Conservation (phyloP, 2,329 filamentous ascomycete species). For the Aspergillus piperis region DNA sequence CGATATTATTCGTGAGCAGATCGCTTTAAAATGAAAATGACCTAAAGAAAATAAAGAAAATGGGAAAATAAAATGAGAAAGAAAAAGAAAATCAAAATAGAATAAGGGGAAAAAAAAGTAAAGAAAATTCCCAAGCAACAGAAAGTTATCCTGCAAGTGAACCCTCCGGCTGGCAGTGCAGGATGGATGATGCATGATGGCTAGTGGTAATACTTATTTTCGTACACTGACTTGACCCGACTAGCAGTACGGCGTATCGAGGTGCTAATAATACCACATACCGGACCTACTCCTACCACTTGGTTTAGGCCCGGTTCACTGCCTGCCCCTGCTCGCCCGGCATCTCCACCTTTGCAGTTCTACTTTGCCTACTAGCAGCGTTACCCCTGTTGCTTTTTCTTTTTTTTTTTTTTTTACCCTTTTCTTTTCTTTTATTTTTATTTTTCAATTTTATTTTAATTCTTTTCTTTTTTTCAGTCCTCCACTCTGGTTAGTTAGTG, state of each 20-base stretch:
- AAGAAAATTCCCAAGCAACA: neutral
- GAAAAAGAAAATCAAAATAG: conserved; percentile 8
- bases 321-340: conserved; percentile 22
- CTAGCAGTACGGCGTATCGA: conserved; percentile 2
- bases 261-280: conserved; percentile 16
- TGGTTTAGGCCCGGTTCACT: conserved; percentile 15
- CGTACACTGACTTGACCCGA: neutral
- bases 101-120: neutral
- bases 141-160: neutral
- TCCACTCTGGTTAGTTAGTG: neutral
- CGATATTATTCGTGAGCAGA: too few species aligned
- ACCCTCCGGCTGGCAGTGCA: conserved; percentile 7
- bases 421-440: neutral
- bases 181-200: conserved; percentile 11
- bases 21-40: neutral
- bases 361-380: neutral
- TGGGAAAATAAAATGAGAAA: conserved; percentile 11
- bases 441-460: neutral
- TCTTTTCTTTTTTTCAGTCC: neutral
- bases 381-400: conserved; percentile 3
- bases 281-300: neutral
- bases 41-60: conserved; percentile 3
- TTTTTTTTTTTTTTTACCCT: neutral
- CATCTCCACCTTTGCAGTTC: conserved; percentile 6
- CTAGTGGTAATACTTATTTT: conserved; percentile 12